Evolutionary conservation across 1,284 basidiomycete species (phyloP), one percentile per base, ranked within the genome.

Genomic region (Cronartium quercuum): DNA sequence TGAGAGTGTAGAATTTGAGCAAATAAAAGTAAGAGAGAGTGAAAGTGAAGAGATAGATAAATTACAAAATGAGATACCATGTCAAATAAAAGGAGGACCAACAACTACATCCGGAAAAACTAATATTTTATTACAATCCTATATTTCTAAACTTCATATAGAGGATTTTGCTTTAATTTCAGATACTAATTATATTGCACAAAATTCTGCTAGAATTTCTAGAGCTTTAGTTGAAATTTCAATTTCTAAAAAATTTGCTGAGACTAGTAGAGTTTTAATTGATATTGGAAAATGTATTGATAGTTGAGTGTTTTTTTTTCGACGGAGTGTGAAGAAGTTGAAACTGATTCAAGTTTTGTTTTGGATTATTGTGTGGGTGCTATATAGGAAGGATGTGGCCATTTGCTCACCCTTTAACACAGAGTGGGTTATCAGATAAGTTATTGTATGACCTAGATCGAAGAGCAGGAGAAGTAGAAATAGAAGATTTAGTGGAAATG

Each of bases 141-240:
- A 88, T 82, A 92, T 99, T 77, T 97, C 93, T 34, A 84, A 86
- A 68, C 86, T 88, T 29, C 85, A 85, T 60, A 85, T 98, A 34
- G 91, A 97, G 76, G 96, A 99, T 83, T 99, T 98, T 81, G 96
- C 96, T 9, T 85, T 99, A 67, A 90, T 98, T 1, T 98, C 95
- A 0, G 96, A 99, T 81, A 90, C 89, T 78, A 92, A 90, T 3
- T 99, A 97, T 80, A 91, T 89, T 51, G 91, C 91, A 38, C 82
- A 87, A 82, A 99, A 98, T 80, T 92, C 91, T 6, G 94, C 91
- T 6, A 91, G 96, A 77, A 97, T 99, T 79, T 87, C 94, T 75
- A 89, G 96, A 24, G 92, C 95, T 18, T 84, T 99, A 6, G 86
- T 98, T 18, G 96, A 99, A 82, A 96, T 98, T 57, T 91, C 91